Evolutionary conservation across 257 asterid species (phyloP), one percentile per base, ranked within the genome.

Genomic region (Ehretia macrophylla): DNA sequence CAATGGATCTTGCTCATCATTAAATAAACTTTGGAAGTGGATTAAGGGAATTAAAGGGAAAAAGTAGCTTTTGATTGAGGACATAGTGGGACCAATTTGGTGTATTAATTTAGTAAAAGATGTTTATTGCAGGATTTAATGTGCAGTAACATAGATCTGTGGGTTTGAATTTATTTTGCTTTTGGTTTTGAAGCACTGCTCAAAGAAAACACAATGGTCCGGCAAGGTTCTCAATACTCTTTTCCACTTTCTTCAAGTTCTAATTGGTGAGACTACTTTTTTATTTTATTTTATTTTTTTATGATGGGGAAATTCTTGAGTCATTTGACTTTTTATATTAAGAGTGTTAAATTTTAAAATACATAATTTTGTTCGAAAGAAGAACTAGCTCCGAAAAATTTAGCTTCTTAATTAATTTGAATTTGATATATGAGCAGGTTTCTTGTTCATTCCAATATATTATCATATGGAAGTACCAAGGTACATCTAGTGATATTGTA

Each of bases 41-140:
- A 75, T 73, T 63, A 62, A 52, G 72, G 72, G 62, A 63, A 69
- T 77, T 55, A 73, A n/a, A 55, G 54, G 42, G 57, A 48, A 14
- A 67, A 74, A 64, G 72, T 71, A 58, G 74, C 82, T 27, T 81
- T 82, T 74, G 74, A 75, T 57, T 72, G 68, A 55, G 62, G 63
- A 52, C 56, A 22, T 53, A 46, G 75, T 75, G 80, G 88, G 85
- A 56, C 50, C 83, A 48, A 8, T 20, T 57, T 47, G 38, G 73
- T 58, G 53, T 81, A 59, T 72, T 38, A 52, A 63, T 62, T 71
- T 60, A 63, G 61, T 55, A 51, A 80, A 77, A 78, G 85, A 16
- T 66, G 68, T 13, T 42, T 54, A 27, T 27, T 27, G 35, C 35
- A 27, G 72, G 73, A 56, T 63, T 17, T 74, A 68, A 77, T 75